These are phyloP conservation scores for Blastocystis sp. DNA, from an alignment of 352 stramenopile species.

Conservation along the genomic window DNA sequence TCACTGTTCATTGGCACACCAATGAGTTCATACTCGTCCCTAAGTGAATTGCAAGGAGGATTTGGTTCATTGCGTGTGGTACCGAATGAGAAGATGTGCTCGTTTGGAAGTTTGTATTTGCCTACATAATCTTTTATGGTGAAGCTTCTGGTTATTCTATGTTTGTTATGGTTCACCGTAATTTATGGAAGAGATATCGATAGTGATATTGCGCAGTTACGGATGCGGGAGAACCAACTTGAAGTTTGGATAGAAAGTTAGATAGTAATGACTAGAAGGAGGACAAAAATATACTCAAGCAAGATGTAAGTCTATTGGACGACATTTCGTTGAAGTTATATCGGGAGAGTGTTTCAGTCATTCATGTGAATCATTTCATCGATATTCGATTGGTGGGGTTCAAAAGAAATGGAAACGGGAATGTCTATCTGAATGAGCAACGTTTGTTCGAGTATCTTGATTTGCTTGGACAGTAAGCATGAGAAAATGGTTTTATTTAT, in stretches of 20 bases:
- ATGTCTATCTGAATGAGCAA: slow-evolving; percentile 1
- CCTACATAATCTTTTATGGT: neutral
- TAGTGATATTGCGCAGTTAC: neutral
- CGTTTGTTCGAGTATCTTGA: slow-evolving; percentile 17
- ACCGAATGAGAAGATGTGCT: neutral
- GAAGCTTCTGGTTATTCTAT: neutral
- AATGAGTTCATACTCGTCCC: neutral
- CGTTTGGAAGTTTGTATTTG: neutral
- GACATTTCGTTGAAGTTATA: slow-evolving; percentile 26
- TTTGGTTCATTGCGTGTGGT: neutral
- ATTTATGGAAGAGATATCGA: neutral
- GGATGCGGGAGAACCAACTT: neutral
- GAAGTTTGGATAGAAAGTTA: neutral
- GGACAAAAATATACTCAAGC: neutral
- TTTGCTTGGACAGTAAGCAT: neutral
- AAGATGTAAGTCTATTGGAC: neutral
- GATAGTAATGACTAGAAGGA: neutral
- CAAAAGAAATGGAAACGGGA: slow-evolving; percentile 53
- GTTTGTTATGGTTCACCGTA: neutral
- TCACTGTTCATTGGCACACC: neutral
- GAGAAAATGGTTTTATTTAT: neutral
- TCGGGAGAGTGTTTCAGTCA: neutral
- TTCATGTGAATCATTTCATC: slow-evolving; percentile 44
- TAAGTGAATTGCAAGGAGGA: neutral
- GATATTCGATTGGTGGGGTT: slow-evolving; percentile 41